phyloP scores from a whole-genome alignment of 139 green algal genomes.

The Mesotaenium endlicherianum region DNA sequence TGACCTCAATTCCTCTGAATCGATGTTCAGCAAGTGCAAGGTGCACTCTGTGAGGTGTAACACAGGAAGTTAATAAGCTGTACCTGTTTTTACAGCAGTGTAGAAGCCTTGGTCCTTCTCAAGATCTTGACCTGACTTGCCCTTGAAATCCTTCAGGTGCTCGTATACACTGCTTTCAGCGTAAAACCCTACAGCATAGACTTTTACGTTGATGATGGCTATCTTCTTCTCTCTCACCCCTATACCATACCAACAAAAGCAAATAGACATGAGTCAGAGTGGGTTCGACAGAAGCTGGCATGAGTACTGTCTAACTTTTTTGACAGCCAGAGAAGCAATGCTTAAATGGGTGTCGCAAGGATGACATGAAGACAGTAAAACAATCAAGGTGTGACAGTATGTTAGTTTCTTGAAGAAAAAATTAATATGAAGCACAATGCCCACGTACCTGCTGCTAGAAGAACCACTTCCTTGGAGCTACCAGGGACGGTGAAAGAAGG shows the following conservation, averaged over 20 bases:
- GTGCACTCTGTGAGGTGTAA: too few relatives aligned
- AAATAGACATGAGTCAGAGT: background rate
- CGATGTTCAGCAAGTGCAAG: too few relatives aligned
- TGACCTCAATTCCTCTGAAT: too few relatives aligned
- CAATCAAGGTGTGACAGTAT: too few relatives aligned
- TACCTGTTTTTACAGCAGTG: too few relatives aligned
- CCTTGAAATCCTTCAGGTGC: conserved; percentile 18
- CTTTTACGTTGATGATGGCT: conserved; percentile 19
- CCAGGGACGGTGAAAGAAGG: background rate
- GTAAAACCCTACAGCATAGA: conserved; percentile 35
- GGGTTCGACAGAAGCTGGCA: background rate
- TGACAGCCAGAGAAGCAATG: too few relatives aligned
- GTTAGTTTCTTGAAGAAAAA: conserved; percentile 2
- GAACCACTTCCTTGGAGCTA: background rate
- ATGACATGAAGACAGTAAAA: too few relatives aligned
- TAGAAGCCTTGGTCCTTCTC: conserved; percentile 2
- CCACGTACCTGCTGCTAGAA: conserved; percentile 1
- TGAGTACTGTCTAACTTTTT: too few relatives aligned
- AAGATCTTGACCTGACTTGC: background rate
- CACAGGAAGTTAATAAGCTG: too few relatives aligned
- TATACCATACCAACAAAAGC: background rate
- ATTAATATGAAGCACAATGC: background rate
- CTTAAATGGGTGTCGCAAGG: too few relatives aligned
- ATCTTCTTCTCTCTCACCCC: conserved; percentile 42
- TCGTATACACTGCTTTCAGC: background rate